Conservation (phyloP, 179 eudicot species). For the Silene noctiflora region DNA sequence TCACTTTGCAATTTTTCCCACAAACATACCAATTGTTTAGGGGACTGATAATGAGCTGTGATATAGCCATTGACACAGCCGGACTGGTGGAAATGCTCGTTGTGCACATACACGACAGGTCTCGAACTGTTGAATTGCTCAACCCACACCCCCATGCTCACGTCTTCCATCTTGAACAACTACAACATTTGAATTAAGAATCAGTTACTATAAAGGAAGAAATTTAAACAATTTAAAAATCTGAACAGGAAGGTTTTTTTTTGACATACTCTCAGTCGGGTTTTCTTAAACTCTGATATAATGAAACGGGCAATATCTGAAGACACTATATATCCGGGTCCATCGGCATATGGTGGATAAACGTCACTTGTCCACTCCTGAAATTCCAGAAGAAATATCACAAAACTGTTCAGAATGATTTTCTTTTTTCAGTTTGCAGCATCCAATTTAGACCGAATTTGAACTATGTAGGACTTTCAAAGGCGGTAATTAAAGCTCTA, state of each 20-base stretch:
- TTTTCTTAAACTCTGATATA: constrained; percentile 35
- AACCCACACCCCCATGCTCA: constrained; percentile 95
- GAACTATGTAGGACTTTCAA: no score
- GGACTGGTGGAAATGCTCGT: constrained; percentile 54
- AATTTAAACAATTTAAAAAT: no score
- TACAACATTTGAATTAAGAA: constrained; percentile 26
- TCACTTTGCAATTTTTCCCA: constrained; percentile 57
- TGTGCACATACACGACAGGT: constrained; percentile 62
- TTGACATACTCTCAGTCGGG: constrained; percentile 29
- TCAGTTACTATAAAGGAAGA: neutral
- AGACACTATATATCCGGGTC: constrained; percentile 50
- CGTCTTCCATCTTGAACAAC: constrained; percentile 97
- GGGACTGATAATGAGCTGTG: constrained; percentile 88
- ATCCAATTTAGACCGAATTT: no score
- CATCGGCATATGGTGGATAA: constrained; percentile 63
- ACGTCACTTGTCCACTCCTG: constrained; percentile 52
- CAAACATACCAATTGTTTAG: constrained; percentile 70
- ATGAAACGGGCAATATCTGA: constrained; percentile 49
- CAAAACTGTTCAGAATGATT: neutral
- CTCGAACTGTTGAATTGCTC: constrained; percentile 63
- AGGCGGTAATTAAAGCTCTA: no score
- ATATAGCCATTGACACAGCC: constrained; percentile 69
- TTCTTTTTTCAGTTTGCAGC: no score
- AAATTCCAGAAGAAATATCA: constrained; percentile 22
- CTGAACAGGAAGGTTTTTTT: neutral